Conservation (phyloP, 352 stramenopile species). For the Pythium sp. region DNA sequence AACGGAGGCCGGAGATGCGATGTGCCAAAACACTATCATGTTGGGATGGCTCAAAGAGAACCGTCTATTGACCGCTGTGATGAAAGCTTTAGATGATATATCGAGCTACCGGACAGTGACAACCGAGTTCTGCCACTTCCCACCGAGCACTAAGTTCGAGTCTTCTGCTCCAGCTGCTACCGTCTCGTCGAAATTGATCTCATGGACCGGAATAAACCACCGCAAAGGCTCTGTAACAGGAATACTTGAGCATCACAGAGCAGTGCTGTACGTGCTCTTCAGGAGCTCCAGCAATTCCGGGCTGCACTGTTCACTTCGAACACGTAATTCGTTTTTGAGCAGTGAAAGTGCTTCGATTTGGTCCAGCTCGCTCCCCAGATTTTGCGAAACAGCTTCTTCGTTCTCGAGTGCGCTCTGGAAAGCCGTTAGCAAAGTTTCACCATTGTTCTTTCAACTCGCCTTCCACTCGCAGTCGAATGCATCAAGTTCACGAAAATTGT, state of each 20-base stretch:
- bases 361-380: not conserved
- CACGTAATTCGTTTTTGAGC: no score
- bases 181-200: constrained; percentile 25
- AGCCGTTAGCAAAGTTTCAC: no score
- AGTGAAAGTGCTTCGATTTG: no score
- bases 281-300: not conserved
- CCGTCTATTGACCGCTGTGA: not conserved
- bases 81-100: not conserved
- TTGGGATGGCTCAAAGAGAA: constrained; percentile 27
- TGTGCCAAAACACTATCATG: constrained; percentile 17
- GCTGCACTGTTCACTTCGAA: not conserved
- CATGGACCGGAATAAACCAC: constrained; percentile 76
- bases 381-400: not conserved
- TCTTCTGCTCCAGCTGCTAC: no score
- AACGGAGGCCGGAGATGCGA: constrained; percentile 10
- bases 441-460: no score
- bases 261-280: not conserved
- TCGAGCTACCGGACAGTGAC: not conserved
- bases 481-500: no score
- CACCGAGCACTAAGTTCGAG: not conserved
- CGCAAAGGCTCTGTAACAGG: not conserved
- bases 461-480: no score
- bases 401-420: not conserved
- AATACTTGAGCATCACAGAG: no score
- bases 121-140: not conserved